Percentiles rank a stretch among this genome's conserved stretches.
Conservation (phyloP, 257 asterid genomes). For the Prunella vulgaris region DNA sequence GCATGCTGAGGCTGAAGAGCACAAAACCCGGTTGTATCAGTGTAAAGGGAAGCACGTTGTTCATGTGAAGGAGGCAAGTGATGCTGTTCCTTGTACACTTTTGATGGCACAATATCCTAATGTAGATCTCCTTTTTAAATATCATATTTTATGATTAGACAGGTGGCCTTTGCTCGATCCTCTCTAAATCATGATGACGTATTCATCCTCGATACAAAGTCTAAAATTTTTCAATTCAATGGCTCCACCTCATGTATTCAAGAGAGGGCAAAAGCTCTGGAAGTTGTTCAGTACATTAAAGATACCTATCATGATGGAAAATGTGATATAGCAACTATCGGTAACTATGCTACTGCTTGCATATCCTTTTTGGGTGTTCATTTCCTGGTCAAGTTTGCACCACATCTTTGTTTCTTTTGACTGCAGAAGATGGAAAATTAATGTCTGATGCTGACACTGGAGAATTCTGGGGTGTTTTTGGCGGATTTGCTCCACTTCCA, state of each 20-base stretch:
- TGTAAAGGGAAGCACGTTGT: conserved; percentile 85
- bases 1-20: conserved; percentile 47
- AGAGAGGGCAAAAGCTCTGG: conserved; percentile 91
- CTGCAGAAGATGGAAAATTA: conserved; percentile 78
- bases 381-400: conserved; percentile 3
- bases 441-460: conserved; percentile 85
- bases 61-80: conserved; percentile 75
- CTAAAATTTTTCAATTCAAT: conserved; percentile 72
- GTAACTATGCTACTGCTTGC: conserved; percentile 32
- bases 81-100: not conserved
- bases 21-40: conserved; percentile 53
- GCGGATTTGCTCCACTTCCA: conserved; percentile 95
- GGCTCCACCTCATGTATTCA: conserved; percentile 78
- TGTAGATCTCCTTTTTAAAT: not conserved
- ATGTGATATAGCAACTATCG: conserved; percentile 77
- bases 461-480: conserved; percentile 87
- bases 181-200: conserved; percentile 77
- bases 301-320: conserved; percentile 75
- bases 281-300: conserved; percentile 82
- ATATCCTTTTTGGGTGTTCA: conserved; percentile 3
- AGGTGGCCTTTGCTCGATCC: conserved; percentile 74
- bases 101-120: conserved; percentile 10
- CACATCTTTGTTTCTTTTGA: conserved; percentile 20
- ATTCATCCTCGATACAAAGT: conserved; percentile 68
- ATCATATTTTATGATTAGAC: conserved; percentile 16